A percentile compares a stretch with the other conserved stretches of the same genome.
These are phyloP conservation scores for Daldinia sp. DNA, from an alignment of 2,329 filamentous ascomycete genomes.

Conservation along the genomic window DNA sequence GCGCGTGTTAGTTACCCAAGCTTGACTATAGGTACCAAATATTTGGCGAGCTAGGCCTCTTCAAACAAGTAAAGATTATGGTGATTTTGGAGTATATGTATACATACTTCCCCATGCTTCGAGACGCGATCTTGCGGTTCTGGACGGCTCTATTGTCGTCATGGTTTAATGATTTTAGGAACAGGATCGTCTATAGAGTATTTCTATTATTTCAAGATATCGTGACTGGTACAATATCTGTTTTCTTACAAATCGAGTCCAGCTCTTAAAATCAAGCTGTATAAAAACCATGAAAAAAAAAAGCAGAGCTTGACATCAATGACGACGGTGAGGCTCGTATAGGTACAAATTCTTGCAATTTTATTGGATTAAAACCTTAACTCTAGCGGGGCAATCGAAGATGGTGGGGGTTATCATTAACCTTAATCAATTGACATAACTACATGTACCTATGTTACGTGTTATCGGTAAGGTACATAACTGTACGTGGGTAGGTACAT, in stretches of 20 bases:
- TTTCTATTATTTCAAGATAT: too few species aligned
- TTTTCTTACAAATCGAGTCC: too few species aligned
- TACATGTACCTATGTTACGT: neutral
- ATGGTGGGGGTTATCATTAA: neutral
- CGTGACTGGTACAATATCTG: too few species aligned
- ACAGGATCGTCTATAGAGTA: neutral
- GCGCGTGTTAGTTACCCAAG: slow-evolving; percentile 17
- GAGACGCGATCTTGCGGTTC: slow-evolving; percentile 53
- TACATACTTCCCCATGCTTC: slow-evolving; percentile 65
- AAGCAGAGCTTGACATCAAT: neutral
- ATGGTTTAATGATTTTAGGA: slow-evolving; percentile 51
- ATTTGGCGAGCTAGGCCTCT: too few species aligned
- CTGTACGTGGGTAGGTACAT: neutral
- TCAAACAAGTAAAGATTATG: neutral
- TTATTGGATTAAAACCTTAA: slow-evolving; percentile 17
- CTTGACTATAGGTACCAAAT: neutral
- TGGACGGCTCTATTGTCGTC: slow-evolving; percentile 51
- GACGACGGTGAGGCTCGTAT: slow-evolving; percentile 32
- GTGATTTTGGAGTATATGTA: slow-evolving; percentile 46
- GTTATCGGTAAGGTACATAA: slow-evolving; percentile 10
- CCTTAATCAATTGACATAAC: too few species aligned
- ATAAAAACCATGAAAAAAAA: neutral
- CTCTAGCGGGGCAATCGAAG: slow-evolving; percentile 5
- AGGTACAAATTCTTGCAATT: slow-evolving; percentile 22
- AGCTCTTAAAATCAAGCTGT: too few species aligned